Evolutionary conservation across 306 rosid species (phyloP), one percentile per base, ranked within the genome.

Genomic region (Ormosia emarginata): DNA sequence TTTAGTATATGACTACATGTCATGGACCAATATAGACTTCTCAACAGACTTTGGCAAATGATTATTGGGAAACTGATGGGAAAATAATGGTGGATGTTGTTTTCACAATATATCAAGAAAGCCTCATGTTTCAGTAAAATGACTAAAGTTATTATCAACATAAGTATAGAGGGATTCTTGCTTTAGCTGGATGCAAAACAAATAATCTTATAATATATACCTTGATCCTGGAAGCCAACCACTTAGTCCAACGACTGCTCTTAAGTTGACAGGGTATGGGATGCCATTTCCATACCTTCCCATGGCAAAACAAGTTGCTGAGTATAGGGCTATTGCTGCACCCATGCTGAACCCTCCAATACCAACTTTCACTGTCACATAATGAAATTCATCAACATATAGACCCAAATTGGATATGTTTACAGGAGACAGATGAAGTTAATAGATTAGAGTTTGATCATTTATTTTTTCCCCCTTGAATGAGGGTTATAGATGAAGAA

Each of bases 191-290:
- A 14, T n/a, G 52, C 24, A 78, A 24, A 24, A 46, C 39, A 46
- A 80, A 40, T 24, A 70, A 43, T 52, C 15, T 58, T 39, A 32
- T 71, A 81, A n/a, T 69, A 88, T 69, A 88, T 85, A 95, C 99
- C 98, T 92, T 85, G 97, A 92, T 84, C 97, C 99, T 6, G 98
- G 98, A 88, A 96, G 98, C 98, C 98, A 96, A 68, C 99, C 98
- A 83, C 99, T 96, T 30, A 96, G 94, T 86, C 97, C 99, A 86
- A 94, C 83, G 50, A 96, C 84, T 75, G 97, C 93, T 87, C 90
- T 90, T 83, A 96, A 83, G 86, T 90, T 85, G 84, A 94, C 81
- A 85, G 93, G 89, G 79, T 96, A 96, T 37, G 90, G 94, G 50
- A 82, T 88, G 75, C 97, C 94, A 82, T 93, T 96, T 85, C 91